Conservation (phyloP, 495 filamentous ascomycete genomes). For the Penicillium riverlandense region DNA sequence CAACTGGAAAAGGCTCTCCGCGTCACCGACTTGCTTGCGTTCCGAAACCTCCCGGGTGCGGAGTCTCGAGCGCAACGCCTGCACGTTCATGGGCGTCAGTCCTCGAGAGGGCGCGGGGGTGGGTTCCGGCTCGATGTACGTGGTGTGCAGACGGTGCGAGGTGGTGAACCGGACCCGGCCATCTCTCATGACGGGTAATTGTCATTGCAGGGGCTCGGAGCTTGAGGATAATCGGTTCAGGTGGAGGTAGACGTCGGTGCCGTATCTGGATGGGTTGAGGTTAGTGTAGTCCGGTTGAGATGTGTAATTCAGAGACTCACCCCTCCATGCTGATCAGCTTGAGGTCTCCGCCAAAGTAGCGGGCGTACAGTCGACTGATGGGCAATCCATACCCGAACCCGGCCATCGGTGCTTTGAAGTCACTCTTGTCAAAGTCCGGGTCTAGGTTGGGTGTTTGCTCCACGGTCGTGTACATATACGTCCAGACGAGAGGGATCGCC, state of each 20-base stretch:
- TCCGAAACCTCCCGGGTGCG: slow-evolving; percentile 68
- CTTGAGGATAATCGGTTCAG: slow-evolving; percentile 91
- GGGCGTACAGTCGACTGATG: slow-evolving; percentile 85
- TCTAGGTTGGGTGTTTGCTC: slow-evolving; percentile 91
- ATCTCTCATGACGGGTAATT: slow-evolving; percentile 94
- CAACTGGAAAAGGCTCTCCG: slow-evolving; percentile 49
- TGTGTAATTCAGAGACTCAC: slow-evolving; percentile 44
- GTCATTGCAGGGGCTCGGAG: slow-evolving; percentile 95
- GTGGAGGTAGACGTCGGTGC: slow-evolving; percentile 97
- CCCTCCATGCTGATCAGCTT: slow-evolving; percentile 99
- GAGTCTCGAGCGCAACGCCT: slow-evolving; percentile 46
- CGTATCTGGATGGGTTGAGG: slow-evolving; percentile 57
- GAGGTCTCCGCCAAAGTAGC: slow-evolving; percentile 95
- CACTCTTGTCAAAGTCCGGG: slow-evolving; percentile 96
- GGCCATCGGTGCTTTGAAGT: slow-evolving; percentile 99
- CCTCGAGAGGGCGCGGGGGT: slow-evolving; percentile 55
- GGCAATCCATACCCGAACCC: slow-evolving; percentile 96
- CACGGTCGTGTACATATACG: slow-evolving; percentile 99
- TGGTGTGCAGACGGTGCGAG: slow-evolving; percentile 38
- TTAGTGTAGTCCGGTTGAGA: background rate
- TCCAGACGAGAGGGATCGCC: slow-evolving; percentile 94
- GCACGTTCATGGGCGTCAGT: slow-evolving; percentile 70
- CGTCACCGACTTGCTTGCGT: slow-evolving; percentile 81
- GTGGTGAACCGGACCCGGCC: slow-evolving; percentile 42
- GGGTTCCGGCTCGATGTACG: slow-evolving; percentile 31